These are phyloP conservation scores for Fusarium sp. DNA, from an alignment of 2,329 filamentous ascomycete species.

Conservation along the genomic window DNA sequence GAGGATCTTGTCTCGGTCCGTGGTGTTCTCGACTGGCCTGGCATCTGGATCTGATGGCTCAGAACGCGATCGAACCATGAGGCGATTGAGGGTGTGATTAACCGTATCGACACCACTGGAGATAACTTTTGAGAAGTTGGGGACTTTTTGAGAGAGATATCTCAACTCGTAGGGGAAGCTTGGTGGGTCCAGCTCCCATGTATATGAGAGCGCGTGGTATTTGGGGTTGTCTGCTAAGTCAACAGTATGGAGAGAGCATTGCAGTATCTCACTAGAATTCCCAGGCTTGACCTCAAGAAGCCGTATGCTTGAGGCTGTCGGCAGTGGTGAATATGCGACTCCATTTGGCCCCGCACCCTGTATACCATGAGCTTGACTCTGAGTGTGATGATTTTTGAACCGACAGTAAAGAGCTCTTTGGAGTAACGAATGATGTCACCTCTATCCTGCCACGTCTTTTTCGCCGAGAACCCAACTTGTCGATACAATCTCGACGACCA, in stretches of 20 bases:
- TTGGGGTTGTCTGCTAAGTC: background rate
- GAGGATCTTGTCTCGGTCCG: background rate
- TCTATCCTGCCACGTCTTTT: background rate
- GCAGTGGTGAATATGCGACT: background rate
- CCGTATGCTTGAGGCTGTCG: background rate
- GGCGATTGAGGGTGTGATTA: background rate
- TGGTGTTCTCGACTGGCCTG: background rate
- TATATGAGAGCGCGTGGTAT: background rate
- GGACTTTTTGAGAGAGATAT: background rate
- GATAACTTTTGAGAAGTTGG: background rate
- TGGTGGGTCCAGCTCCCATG: background rate
- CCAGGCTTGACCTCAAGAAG: background rate
- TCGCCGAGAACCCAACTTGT: background rate
- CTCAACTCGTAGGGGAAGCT: background rate
- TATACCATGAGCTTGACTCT: rapidly evolving
- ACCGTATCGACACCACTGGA: background rate
- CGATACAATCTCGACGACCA: background rate
- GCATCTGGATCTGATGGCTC: background rate
- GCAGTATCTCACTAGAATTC: background rate
- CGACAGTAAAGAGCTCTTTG: background rate
- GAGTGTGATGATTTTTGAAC: rapidly evolving
- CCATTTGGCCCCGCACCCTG: background rate
- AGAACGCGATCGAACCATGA: background rate
- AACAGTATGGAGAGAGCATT: background rate
- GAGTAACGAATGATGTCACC: background rate